A percentile compares a stretch with the other conserved stretches of the same genome.
Evolutionary conservation across 371 early-diverging fungal genomes (phyloP).

Genomic region (Lichtheimia ramosa): DNA sequence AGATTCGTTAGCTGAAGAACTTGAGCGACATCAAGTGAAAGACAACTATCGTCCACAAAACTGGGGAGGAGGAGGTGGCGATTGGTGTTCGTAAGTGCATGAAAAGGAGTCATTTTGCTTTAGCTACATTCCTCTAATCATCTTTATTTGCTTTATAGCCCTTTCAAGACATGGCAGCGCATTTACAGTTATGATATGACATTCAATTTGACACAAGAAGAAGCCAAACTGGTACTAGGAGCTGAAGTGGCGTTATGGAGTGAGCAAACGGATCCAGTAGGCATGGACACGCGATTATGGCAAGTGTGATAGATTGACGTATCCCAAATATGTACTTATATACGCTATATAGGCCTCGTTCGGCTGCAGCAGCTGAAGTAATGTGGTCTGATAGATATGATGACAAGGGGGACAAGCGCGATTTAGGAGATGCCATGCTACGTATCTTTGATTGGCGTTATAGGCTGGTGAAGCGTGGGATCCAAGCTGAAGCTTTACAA

Average conservation of each 20-base stretch:
- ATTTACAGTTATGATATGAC: conserved; percentile 74
- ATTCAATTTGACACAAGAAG: conserved; percentile 57
- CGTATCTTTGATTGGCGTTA: conserved; percentile 77
- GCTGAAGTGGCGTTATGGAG: conserved; percentile 70
- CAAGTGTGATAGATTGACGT: conserved; percentile 8
- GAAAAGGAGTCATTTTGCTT: neutral
- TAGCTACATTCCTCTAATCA: neutral
- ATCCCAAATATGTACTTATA: neutral
- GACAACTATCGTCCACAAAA: conserved; percentile 34
- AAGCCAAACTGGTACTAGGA: conserved; percentile 44
- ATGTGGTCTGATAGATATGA: conserved; percentile 77
- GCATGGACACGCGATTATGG: conserved; percentile 71
- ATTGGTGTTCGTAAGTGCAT: conserved; percentile 45
- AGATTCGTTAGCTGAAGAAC: conserved; percentile 11
- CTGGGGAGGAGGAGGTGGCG: conserved; percentile 45
- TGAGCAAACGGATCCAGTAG: conserved; percentile 67
- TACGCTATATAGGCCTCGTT: conserved; percentile 30
- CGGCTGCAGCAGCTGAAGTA: conserved; percentile 60
- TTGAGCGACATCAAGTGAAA: conserved; percentile 20
- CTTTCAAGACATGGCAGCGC: conserved; percentile 82
- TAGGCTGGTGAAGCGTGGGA: conserved; percentile 68
- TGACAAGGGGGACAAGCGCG: conserved; percentile 51
- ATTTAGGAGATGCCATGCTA: conserved; percentile 61
- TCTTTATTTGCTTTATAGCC: conserved; percentile 33
- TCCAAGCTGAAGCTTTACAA: conserved; percentile 68